phyloP scores from a whole-genome alignment of 352 stramenopile genomes.

The Phytophthora hybrid region DNA sequence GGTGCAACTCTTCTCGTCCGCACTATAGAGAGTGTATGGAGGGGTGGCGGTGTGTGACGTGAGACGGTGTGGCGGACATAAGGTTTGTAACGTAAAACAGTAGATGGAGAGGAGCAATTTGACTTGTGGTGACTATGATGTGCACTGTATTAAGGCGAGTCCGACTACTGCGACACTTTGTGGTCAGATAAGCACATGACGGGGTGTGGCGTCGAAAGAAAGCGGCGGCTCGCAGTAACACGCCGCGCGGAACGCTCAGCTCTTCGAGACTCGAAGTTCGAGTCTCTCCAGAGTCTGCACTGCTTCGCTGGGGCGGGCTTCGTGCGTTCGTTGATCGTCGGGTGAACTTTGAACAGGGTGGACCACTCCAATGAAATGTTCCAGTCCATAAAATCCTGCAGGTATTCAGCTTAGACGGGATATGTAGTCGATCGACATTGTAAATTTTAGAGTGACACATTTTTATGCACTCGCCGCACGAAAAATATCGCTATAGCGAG shows the following conservation, averaged over 20 bases:
- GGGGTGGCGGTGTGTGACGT: conserved; percentile 1
- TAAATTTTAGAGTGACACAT: too few relatives aligned
- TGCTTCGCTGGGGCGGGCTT: conserved; percentile 1
- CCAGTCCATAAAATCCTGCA: neutral
- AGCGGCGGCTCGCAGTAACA: neutral
- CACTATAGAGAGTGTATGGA: conserved; percentile 3
- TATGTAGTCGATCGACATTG: neutral
- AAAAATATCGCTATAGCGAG: neutral
- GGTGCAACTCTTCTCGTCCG: conserved; percentile 4
- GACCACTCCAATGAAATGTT: neutral
- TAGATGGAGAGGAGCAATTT: neutral
- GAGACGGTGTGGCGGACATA: conserved; percentile 10
- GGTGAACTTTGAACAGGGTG: neutral
- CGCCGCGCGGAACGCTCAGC: neutral
- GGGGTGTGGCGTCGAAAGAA: conserved; percentile 29
- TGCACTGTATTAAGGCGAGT: too few relatives aligned
- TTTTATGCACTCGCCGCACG: conserved; percentile 5
- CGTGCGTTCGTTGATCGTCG: conserved; percentile 7
- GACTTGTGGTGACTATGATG: too few relatives aligned
- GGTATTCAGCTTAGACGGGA: neutral
- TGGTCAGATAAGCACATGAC: conserved; percentile 35
- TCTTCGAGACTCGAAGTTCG: too few relatives aligned
- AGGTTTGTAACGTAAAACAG: conserved; percentile 3
- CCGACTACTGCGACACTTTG: conserved; percentile 34
- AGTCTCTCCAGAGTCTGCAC: neutral